Evolutionary conservation across 345 rosid genomes (phyloP).

Genomic region (Bruguiera parviflora): DNA sequence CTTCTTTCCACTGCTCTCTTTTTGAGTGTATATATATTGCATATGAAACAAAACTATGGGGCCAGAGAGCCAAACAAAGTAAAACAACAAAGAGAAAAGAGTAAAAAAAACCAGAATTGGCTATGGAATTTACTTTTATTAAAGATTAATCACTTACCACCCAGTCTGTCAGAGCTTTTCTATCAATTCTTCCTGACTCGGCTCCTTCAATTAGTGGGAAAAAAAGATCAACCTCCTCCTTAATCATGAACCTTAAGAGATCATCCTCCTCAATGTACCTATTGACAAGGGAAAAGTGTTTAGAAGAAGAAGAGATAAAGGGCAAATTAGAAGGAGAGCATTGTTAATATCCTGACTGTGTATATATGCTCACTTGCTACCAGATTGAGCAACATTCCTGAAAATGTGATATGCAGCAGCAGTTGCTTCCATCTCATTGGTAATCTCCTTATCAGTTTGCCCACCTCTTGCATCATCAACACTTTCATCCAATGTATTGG

Average conservation of each 20-base stretch:
- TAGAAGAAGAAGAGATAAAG: slow-evolving; percentile 6
- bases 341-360: not conserved
- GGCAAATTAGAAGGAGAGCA: not conserved
- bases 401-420: slow-evolving; percentile 68
- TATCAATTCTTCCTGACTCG: slow-evolving; percentile 51
- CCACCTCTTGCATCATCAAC: slow-evolving; percentile 31
- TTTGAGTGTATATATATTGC: too few relatives aligned
- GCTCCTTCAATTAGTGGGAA: slow-evolving; percentile 61
- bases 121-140: not conserved
- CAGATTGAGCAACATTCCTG: slow-evolving; percentile 45
- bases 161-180: slow-evolving; percentile 64
- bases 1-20: too few relatives aligned
- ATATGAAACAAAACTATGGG: too few relatives aligned
- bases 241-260: slow-evolving; percentile 74
- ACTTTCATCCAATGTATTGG: slow-evolving; percentile 59
- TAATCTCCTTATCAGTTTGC: slow-evolving; percentile 54
- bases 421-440: slow-evolving; percentile 75
- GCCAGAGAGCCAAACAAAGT: too few relatives aligned
- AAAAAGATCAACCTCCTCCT: slow-evolving; percentile 81
- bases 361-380: slow-evolving; percentile 42
- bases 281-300: slow-evolving; percentile 13
- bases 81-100: too few relatives aligned
- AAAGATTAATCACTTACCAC: slow-evolving; percentile 47
- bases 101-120: not conserved
- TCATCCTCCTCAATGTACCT: slow-evolving; percentile 80